Evolutionary conservation across 352 stramenopile species (phyloP).

Genomic region (Phytophthora multivora): DNA sequence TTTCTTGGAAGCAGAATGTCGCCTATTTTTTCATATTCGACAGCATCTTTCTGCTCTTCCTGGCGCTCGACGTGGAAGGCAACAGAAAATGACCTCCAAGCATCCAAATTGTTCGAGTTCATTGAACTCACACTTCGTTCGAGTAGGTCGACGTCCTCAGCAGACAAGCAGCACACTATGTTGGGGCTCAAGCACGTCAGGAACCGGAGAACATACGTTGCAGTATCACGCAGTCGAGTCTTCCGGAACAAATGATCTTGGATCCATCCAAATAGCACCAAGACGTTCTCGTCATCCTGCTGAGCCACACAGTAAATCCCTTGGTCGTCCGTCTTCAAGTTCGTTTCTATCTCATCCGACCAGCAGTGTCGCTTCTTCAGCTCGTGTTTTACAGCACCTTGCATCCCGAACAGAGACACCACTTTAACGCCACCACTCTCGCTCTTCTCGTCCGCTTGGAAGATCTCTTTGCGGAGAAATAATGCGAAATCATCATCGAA

Average conservation of each 20-base stretch:
- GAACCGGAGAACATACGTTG: constrained; percentile 76
- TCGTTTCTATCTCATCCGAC: constrained; percentile 46
- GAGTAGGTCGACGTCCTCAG: constrained; percentile 36
- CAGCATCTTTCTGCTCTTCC: constrained; percentile 57
- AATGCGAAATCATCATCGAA: constrained; percentile 72
- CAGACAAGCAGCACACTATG: constrained; percentile 58
- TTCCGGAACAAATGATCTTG: constrained; percentile 48
- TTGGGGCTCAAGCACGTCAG: constrained; percentile 54
- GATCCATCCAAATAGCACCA: constrained; percentile 74
- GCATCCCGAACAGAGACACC: constrained; percentile 63
- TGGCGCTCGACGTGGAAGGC: constrained; percentile 58
- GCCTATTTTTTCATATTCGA: constrained; percentile 14
- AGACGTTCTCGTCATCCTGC: constrained; percentile 1
- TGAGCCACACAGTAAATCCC: constrained; percentile 59
- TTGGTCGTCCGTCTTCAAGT: constrained; percentile 44
- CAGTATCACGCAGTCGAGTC: constrained; percentile 52
- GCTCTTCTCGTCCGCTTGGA: constrained; percentile 23
- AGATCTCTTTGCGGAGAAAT: constrained; percentile 59
- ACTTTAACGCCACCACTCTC: constrained; percentile 35
- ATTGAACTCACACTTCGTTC: constrained; percentile 27
- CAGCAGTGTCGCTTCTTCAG: constrained; percentile 45
- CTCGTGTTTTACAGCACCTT: constrained; percentile 51
- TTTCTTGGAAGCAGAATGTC: constrained; percentile 7
- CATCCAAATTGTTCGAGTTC: constrained; percentile 34
- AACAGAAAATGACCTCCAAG: constrained; percentile 45